These are phyloP conservation scores for Eucalyptus regnans DNA, from an alignment of 345 rosid genomes.

Conservation along the genomic window DNA sequence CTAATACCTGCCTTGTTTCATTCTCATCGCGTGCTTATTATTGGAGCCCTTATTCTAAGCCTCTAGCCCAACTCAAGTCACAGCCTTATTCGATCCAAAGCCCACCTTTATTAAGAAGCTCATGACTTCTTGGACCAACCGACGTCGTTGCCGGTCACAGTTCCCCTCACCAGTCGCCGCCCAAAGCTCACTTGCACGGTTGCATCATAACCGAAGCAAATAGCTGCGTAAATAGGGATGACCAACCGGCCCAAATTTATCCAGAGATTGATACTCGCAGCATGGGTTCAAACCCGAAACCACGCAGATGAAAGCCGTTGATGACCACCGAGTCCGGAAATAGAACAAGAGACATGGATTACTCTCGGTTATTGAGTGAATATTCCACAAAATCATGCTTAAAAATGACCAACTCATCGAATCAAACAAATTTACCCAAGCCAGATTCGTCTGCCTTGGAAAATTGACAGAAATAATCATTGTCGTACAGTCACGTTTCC, in stretches of 20 bases:
- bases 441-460: neutral
- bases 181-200: neutral
- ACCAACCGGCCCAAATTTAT: neutral
- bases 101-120: neutral
- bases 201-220: neutral
- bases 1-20: neutral
- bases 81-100: neutral
- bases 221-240: neutral
- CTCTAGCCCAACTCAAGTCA: neutral
- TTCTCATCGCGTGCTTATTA: neutral
- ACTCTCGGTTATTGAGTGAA: neutral
- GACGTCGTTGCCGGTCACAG: neutral
- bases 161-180: neutral
- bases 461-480: neutral
- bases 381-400: neutral
- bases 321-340: neutral
- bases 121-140: neutral
- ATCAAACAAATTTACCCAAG: neutral
- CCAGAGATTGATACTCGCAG: neutral
- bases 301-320: neutral
- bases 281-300: neutral
- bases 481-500: neutral
- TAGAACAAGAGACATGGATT: neutral
- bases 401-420: neutral
- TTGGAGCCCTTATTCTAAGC: neutral